Percentiles rank a stretch among this genome's conserved stretches.
Conservation (phyloP, 2,329 filamentous ascomycete species). For the Penicillium sp. region DNA sequence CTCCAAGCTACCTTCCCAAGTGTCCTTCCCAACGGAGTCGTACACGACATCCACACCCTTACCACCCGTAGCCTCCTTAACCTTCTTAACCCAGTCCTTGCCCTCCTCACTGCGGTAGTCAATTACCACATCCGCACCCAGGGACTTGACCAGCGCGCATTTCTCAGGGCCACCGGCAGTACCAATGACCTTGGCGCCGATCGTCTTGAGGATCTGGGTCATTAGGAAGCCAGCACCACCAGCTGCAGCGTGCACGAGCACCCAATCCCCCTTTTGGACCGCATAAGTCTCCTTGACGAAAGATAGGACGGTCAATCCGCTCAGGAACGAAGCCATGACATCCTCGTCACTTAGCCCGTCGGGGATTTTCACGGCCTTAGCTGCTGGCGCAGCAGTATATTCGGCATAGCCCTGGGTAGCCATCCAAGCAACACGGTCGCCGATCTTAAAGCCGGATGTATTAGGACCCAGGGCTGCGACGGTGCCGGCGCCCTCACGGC, state of each 20-base stretch:
- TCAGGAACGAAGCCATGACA: constrained; percentile 73
- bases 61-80: constrained; percentile 82
- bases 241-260: constrained; percentile 83
- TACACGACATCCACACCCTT: constrained; percentile 78
- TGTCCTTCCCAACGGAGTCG: constrained; percentile 83
- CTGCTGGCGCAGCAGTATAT: constrained; percentile 60
- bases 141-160: constrained; percentile 66
- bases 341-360: constrained; percentile 62
- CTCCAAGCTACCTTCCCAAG: constrained; percentile 78
- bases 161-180: constrained; percentile 78
- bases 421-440: constrained; percentile 75
- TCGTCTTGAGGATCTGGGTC: constrained; percentile 70
- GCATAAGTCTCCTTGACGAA: constrained; percentile 73
- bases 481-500: constrained; percentile 76
- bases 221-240: constrained; percentile 79
- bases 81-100: constrained; percentile 74
- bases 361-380: constrained; percentile 66
- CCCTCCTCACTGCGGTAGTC: constrained; percentile 84
- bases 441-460: constrained; percentile 62
- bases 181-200: constrained; percentile 79
- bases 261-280: constrained; percentile 77
- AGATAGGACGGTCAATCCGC: constrained; percentile 81
- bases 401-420: constrained; percentile 60
- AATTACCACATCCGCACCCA: constrained; percentile 72
- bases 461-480: constrained; percentile 64